Percentiles rank a stretch among this genome's conserved stretches.
These are phyloP conservation scores for Fistulifera pelliculosa DNA, from an alignment of 108 stramenopile genomes.

Conservation along the genomic window DNA sequence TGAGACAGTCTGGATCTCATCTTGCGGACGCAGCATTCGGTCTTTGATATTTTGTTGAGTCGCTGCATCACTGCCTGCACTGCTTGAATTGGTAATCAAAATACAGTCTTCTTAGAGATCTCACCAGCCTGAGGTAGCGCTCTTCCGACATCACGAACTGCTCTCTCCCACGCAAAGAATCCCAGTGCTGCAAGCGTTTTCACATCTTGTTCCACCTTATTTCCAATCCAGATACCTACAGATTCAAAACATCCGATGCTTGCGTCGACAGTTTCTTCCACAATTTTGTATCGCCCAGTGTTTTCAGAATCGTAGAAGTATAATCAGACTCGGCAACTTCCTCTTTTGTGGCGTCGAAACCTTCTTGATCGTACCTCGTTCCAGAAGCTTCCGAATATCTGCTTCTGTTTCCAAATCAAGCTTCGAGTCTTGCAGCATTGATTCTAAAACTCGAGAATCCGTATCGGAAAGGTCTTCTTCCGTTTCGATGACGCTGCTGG, in stretches of 20 bases:
- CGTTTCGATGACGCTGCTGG: background rate
- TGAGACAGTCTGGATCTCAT: constrained; percentile 66
- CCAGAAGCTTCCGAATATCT: constrained; percentile 51
- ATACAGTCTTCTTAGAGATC: background rate
- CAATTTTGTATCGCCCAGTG: constrained; percentile 53
- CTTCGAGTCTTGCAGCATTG: constrained; percentile 55
- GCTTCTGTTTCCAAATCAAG: constrained; percentile 55
- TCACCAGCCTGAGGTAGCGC: constrained; percentile 49
- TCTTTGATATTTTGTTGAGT: constrained; percentile 15
- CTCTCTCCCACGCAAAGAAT: constrained; percentile 65
- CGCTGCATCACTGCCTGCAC: background rate
- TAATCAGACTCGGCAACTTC: constrained; percentile 12
- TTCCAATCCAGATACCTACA: constrained; percentile 52
- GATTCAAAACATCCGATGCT: constrained; percentile 52
- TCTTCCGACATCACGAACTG: constrained; percentile 51
- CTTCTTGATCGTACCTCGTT: constrained; percentile 32
- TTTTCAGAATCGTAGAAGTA: constrained; percentile 24
- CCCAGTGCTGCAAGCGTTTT: constrained; percentile 52
- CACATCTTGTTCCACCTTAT: constrained; percentile 63
- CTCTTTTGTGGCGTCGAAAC: constrained; percentile 16
- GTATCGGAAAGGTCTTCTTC: constrained; percentile 36
- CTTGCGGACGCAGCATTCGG: constrained; percentile 53
- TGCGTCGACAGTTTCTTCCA: constrained; percentile 63
- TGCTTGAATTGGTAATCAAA: constrained; percentile 16
- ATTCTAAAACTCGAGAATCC: constrained; percentile 70